Percentiles rank a stretch among this genome's conserved stretches.
phyloP scores from a whole-genome alignment of 768 basidiomycete genomes.

The Leccinellum albellum region DNA sequence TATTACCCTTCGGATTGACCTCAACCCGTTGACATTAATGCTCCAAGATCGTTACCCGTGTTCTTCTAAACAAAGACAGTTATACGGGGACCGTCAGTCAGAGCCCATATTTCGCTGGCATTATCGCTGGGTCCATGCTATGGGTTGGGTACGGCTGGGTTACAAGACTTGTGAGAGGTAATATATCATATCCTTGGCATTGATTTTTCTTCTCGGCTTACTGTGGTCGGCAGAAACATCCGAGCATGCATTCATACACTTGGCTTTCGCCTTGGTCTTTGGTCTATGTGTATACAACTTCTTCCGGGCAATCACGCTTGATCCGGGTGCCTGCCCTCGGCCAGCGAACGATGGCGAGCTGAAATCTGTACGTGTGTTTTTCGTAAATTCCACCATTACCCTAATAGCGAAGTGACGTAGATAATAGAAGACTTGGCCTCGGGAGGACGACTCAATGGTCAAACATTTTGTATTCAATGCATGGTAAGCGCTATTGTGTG shows the following conservation, averaged over 20 bases:
- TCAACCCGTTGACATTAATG: slow-evolving; percentile 8
- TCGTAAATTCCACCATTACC: background rate
- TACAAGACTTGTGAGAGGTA: slow-evolving; percentile 70
- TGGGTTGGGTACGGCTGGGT: slow-evolving; percentile 88
- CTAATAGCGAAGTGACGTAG: slow-evolving; percentile 35
- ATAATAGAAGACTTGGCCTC: slow-evolving; percentile 89
- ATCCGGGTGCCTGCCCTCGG: slow-evolving; percentile 84
- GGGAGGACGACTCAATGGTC: slow-evolving; percentile 86
- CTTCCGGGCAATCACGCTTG: slow-evolving; percentile 83
- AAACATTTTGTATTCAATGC: slow-evolving; percentile 94
- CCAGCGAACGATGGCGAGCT: slow-evolving; percentile 81
- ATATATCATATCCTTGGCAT: slow-evolving; percentile 17
- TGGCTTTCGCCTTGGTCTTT: slow-evolving; percentile 68
- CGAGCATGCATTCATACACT: slow-evolving; percentile 69
- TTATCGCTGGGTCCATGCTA: slow-evolving; percentile 79
- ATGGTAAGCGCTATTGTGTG: slow-evolving; percentile 53
- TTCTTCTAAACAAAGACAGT: slow-evolving; percentile 75
- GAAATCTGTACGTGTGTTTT: slow-evolving; percentile 60
- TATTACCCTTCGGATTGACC: background rate
- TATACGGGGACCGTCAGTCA: slow-evolving; percentile 81
- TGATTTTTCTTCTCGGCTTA: background rate
- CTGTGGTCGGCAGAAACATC: slow-evolving; percentile 55
- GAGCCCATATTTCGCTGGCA: slow-evolving; percentile 91
- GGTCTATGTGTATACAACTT: slow-evolving; percentile 84
- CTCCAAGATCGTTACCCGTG: slow-evolving; percentile 75